Evolutionary conservation across 176 grass and related monocot genomes (phyloP), one percentile per base, ranked within the genome.

Genomic region (Avena atlantica): DNA sequence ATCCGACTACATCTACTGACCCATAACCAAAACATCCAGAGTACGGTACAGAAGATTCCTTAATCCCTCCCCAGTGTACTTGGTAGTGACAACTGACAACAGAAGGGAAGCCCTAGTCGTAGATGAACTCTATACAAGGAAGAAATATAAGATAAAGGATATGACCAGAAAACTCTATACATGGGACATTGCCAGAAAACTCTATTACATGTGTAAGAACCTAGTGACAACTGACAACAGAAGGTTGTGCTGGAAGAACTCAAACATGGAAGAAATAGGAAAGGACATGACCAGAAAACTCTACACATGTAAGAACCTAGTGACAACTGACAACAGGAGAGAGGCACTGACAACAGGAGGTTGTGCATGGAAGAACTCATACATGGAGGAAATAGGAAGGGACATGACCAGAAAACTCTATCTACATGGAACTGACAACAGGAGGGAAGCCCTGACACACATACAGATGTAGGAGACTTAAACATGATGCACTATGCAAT

Each of bases 401-500:
- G 16, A 20, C 5, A n/a, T 57, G 21, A 23, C 14, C 8, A 53
- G 47, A 27, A 42, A 15, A 13, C 24, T 25, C 24, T 64, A 21
- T 25, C 16, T 55, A 25, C 11, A 27, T 64, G 11, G 14, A 14
- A 45, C 9, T 24, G 79, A 47, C 7, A 45, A 65, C 16, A 56
- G 58, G 14, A 80, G 48, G 25, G 36, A 8, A 67, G 31, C 60
- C 29, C 74, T 73, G 72, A 74, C 37, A 59, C 24, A 65, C 64
- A 34, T 8, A 36, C 12, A 81, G 50, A 52, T 31, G 82, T 49
- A 76, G 20, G n/a, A 80, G 61, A 88, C 79, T 82, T 84, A 88
- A 90, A 92, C 81, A 85, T 71, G 88, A 90, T 71, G 51, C 27
- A 94, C 72, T 87, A 70, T 77, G 62, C 76, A 89, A 92, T 67